Evolutionary conservation across 495 filamentous ascomycete species (phyloP).

Genomic region (Penicillium silybi): DNA sequence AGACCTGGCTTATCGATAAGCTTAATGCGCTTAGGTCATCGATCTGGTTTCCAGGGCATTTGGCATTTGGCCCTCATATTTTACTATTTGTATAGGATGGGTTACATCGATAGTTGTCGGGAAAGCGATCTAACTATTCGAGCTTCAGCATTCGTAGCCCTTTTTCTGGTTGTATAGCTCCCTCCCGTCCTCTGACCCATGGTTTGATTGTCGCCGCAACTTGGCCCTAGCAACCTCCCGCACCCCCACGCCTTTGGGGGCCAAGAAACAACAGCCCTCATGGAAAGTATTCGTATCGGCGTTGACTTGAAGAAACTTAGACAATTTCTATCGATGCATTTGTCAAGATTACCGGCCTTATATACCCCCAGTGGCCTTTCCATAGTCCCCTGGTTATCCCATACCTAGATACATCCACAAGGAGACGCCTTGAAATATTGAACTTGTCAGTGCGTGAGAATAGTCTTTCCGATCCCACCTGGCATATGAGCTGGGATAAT

Average conservation of each 20-base stretch:
- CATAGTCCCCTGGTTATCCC: no score
- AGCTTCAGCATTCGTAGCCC: background rate
- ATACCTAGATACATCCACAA: no score
- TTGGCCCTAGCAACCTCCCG: slow-evolving; percentile 16
- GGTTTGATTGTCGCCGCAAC: slow-evolving; percentile 3
- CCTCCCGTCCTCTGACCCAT: slow-evolving; percentile 3
- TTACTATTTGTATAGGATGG: background rate
- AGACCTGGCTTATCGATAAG: slow-evolving; percentile 42
- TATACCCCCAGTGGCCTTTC: no score
- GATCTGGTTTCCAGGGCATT: slow-evolving; percentile 9
- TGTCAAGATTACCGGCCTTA: background rate
- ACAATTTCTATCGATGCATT: background rate
- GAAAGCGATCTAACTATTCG: background rate
- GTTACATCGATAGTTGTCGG: background rate
- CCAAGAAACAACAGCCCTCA: background rate
- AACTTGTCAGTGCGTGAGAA: no score
- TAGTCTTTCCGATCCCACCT: no score
- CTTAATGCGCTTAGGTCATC: slow-evolving; percentile 32
- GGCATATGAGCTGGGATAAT: no score
- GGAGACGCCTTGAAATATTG: no score
- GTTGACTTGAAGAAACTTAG: background rate
- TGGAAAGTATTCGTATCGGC: background rate
- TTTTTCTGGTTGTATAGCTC: background rate
- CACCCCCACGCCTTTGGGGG: slow-evolving; percentile 9
- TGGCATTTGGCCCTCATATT: slow-evolving; percentile 1